Conservation (phyloP, 768 basidiomycete species). For the Kwoniella mangroviensis region DNA sequence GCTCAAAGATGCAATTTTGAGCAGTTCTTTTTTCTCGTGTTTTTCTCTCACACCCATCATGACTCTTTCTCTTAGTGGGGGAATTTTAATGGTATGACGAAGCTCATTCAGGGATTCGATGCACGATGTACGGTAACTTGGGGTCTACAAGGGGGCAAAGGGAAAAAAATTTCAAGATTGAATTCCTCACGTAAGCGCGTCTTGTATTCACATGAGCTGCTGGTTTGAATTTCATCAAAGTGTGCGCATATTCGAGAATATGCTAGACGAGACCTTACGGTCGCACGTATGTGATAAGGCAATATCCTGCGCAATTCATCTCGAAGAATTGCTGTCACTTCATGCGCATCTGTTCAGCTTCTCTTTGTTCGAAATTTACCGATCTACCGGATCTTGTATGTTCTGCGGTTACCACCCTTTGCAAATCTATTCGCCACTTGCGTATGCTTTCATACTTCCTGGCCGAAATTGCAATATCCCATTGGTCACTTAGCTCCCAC, state of each 20-base stretch:
- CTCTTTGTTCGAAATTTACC: too few species aligned
- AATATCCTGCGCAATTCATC: too few species aligned
- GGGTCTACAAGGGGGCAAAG: background rate
- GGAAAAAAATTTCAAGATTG: background rate
- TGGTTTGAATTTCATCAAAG: background rate
- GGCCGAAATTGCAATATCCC: background rate
- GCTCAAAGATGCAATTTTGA: background rate
- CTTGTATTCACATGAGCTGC: background rate
- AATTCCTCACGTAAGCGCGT: background rate
- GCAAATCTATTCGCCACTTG: too few species aligned
- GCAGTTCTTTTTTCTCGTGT: background rate
- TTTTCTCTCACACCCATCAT: background rate
- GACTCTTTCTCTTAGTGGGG: background rate
- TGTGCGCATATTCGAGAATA: background rate
- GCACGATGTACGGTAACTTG: background rate
- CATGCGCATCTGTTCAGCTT: too few species aligned
- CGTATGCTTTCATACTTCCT: background rate
- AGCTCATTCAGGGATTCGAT: background rate
- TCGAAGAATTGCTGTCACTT: too few species aligned
- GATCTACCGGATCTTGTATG: too few species aligned
- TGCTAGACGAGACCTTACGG: background rate
- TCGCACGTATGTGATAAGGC: too few species aligned
- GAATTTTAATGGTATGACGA: constrained; percentile 1
- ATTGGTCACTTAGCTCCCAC: background rate
- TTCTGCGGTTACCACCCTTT: too few species aligned